Percentiles rank a stretch among this genome's conserved stretches.
phyloP scores from a whole-genome alignment of 129 eudicot genomes.

The Escallonia herrerae region DNA sequence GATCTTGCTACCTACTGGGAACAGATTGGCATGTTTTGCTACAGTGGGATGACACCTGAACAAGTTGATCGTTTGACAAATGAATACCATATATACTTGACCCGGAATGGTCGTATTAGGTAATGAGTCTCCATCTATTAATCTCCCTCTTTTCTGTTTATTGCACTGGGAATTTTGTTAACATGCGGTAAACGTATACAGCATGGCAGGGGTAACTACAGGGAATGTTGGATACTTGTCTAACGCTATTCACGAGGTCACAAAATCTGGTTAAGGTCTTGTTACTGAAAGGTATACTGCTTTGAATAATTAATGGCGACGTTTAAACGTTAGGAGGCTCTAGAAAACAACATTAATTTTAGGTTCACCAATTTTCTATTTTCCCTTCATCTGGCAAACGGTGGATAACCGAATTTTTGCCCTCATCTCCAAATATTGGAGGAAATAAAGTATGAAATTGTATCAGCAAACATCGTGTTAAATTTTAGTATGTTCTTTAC shows the following conservation, averaged over 20 bases:
- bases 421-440: too few relatives aligned
- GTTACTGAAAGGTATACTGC: background rate
- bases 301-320: too few relatives aligned
- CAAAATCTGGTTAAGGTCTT: slow-evolving; percentile 40
- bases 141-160: background rate
- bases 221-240: slow-evolving; percentile 92
- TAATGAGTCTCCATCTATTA: slow-evolving; percentile 16
- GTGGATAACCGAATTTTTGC: too few relatives aligned
- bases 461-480: too few relatives aligned
- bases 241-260: slow-evolving; percentile 83
- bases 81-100: slow-evolving; percentile 84
- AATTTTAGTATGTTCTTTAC: too few relatives aligned
- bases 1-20: slow-evolving; percentile 10
- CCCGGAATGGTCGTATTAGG: slow-evolving; percentile 98
- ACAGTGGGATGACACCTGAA: slow-evolving; percentile 93
- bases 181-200: slow-evolving; percentile 16
- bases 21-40: slow-evolving; percentile 99
- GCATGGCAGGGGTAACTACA: slow-evolving; percentile 98
- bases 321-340: too few relatives aligned
- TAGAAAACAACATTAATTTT: too few relatives aligned
- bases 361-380: too few relatives aligned
- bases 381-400: too few relatives aligned
- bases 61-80: slow-evolving; percentile 92
- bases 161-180: background rate
- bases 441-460: too few relatives aligned